Evolutionary conservation across 2,329 filamentous ascomycete species (phyloP).

Genomic region (Paecilomyces variotii): DNA sequence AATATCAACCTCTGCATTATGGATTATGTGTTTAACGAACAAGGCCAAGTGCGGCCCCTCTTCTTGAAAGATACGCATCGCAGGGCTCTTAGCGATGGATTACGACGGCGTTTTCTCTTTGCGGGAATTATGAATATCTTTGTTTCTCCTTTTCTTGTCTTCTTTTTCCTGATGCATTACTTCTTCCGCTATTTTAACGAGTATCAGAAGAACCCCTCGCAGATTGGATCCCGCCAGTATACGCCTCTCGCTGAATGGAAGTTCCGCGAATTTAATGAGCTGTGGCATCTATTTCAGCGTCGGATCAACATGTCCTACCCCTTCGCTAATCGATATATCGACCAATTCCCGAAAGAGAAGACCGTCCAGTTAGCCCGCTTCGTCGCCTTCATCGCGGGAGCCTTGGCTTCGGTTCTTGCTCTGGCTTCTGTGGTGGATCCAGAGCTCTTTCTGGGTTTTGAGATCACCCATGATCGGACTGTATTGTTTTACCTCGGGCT

Average conservation of each 20-base stretch:
- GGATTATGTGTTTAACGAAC: slow-evolving; percentile 87
- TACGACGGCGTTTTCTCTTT: slow-evolving; percentile 71
- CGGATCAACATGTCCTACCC: slow-evolving; percentile 91
- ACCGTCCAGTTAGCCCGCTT: slow-evolving; percentile 78
- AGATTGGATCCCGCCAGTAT: slow-evolving; percentile 81
- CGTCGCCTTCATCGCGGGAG: slow-evolving; percentile 78
- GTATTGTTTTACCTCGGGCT: slow-evolving; percentile 85
- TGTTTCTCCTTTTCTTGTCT: slow-evolving; percentile 77
- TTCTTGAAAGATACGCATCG: slow-evolving; percentile 81
- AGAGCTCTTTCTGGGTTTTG: slow-evolving; percentile 83
- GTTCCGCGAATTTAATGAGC: slow-evolving; percentile 95
- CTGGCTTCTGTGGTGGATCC: slow-evolving; percentile 80
- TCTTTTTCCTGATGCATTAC: slow-evolving; percentile 79
- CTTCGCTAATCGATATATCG: slow-evolving; percentile 83
- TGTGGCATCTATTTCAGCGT: slow-evolving; percentile 84
- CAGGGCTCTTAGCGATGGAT: slow-evolving; percentile 65
- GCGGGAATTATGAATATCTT: slow-evolving; percentile 80
- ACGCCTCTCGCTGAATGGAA: slow-evolving; percentile 96
- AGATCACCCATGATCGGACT: slow-evolving; percentile 80
- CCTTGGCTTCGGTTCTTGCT: slow-evolving; percentile 76
- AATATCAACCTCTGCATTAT: slow-evolving; percentile 83
- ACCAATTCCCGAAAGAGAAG: slow-evolving; percentile 94
- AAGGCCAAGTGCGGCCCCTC: slow-evolving; percentile 76
- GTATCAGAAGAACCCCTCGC: slow-evolving; percentile 86
- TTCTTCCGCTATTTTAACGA: slow-evolving; percentile 96